Percentiles rank a stretch among this genome's conserved stretches.
Conservation (phyloP, 257 asterid species). For the Przewalskia tangutica region DNA sequence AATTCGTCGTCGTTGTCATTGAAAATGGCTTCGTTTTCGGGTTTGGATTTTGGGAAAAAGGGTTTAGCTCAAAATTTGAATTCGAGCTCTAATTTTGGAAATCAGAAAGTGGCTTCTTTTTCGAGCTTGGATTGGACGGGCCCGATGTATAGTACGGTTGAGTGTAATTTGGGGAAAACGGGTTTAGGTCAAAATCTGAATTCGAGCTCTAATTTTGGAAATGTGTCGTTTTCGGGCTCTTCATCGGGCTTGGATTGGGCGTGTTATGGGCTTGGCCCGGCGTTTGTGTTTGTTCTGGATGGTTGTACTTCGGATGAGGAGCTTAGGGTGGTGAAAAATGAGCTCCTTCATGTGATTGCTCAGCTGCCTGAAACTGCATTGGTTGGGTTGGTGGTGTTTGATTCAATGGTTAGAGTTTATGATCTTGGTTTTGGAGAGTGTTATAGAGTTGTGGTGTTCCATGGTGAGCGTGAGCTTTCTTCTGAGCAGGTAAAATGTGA, state of each 20-base stretch:
- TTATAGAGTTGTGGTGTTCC: conserved; percentile 55
- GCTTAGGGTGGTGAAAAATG: conserved; percentile 58
- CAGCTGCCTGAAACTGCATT: conserved; percentile 72
- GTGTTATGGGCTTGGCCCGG: conserved; percentile 47
- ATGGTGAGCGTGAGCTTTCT: conserved; percentile 70
- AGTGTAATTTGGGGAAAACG: conserved; percentile 21
- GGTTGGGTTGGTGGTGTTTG: conserved; percentile 88
- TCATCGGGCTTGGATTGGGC: conserved; percentile 29
- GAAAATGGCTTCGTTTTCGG: background rate
- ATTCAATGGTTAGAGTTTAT: conserved; percentile 72
- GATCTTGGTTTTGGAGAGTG: conserved; percentile 77
- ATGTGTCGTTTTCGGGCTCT: conserved; percentile 26
- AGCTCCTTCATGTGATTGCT: conserved; percentile 51
- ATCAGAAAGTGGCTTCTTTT: no score
- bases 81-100: conserved; percentile 9
- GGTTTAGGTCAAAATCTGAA: conserved; percentile 15
- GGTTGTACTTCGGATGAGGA: conserved; percentile 59
- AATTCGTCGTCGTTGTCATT: conserved; percentile 13
- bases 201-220: conserved; percentile 29
- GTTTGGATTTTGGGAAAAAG: conserved; percentile 35
- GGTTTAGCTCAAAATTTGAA: conserved; percentile 9
- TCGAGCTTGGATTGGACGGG: no score
- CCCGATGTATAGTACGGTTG: no score
- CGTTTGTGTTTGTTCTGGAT: conserved; percentile 86
- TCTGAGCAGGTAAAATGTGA: conserved; percentile 54